Evolutionary conservation across 2,329 filamentous ascomycete species (phyloP).

Genomic region (Aspergillus sp.): DNA sequence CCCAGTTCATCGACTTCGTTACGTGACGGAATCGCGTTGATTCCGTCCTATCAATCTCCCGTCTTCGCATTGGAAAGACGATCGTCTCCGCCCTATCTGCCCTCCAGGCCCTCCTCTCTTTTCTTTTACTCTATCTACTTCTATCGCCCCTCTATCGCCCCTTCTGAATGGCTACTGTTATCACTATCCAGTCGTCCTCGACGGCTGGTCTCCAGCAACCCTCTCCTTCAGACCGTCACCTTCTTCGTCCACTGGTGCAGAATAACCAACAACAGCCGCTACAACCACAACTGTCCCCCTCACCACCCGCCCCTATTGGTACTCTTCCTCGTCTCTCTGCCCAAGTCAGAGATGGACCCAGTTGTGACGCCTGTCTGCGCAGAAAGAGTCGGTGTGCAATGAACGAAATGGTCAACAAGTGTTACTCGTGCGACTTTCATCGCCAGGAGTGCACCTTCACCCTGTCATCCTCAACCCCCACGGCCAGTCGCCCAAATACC

Average conservation of each 20-base stretch:
- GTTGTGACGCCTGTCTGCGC: slow-evolving; percentile 45
- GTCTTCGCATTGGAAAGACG: background rate
- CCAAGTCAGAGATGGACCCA: slow-evolving; percentile 37
- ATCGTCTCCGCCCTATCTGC: slow-evolving; percentile 8
- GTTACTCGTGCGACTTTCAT: slow-evolving; percentile 47
- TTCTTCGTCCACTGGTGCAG: slow-evolving; percentile 25
- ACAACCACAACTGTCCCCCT: slow-evolving; percentile 24
- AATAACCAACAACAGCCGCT: slow-evolving; percentile 18
- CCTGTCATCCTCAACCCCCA: slow-evolving; percentile 21
- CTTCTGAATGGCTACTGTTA: slow-evolving; percentile 38
- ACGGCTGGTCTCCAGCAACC: slow-evolving; percentile 30
- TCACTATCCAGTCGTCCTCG: slow-evolving; percentile 41
- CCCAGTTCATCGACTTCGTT: slow-evolving; percentile 17
- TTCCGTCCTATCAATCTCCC: slow-evolving; percentile 7
- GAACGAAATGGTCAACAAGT: slow-evolving; percentile 45
- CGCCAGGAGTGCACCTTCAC: slow-evolving; percentile 46
- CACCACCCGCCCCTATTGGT: slow-evolving; percentile 22
- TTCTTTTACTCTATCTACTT: background rate
- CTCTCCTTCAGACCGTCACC: slow-evolving; percentile 23
- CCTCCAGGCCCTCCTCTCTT: background rate
- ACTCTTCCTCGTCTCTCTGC: slow-evolving; percentile 27
- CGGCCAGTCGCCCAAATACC: slow-evolving; percentile 13
- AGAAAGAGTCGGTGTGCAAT: slow-evolving; percentile 46
- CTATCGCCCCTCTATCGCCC: slow-evolving; percentile 10
- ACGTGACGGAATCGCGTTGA: slow-evolving; percentile 18